Evolutionary conservation across 805 yeast genomes (phyloP), one percentile per base, ranked within the genome.

Genomic region (Wickerhamiella lipophila): DNA sequence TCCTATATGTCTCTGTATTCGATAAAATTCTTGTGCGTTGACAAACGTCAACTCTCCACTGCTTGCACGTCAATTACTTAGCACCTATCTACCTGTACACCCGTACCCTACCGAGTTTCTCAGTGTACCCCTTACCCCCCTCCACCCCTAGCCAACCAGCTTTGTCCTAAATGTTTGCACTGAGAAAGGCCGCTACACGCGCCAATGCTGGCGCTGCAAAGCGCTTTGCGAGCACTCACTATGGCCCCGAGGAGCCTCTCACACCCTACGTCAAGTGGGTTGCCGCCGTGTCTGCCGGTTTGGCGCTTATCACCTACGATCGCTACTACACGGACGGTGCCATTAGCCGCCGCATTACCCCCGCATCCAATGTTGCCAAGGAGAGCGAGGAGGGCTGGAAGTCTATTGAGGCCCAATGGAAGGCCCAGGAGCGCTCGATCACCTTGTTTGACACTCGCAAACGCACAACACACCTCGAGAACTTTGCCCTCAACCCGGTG

Each of bases 401-500:
- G 30, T 35, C 25, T 13, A 6, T 41, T 15, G 50, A 47, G 36
- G 36, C 38, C 39, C 44, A 29, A 21, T 32, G 46, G 49, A 26
- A 29, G 22, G 45, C 42, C 35, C 48, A 44, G 51, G 40, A 44
- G 29, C 38, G 41, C 45, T 39, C 51, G 22, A 43, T 51, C 47
- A 53, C 55, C 51, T 46, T 57, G 12, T 46, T 53, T 34, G 47
- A 38, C 48, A 53, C 59, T 38, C 47, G 50, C 11, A 34, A 46
- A 38, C 57, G 57, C 50, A 32, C 49, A 13, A 34, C 55, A 13
- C 36, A 42, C 19, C 29, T 30, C 16, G 53, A 52, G 43, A 56
- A 43, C 34, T 54, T 53, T 49, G 47, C 58, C 19, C 46, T 55
- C 25, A 52, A 53, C 42, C 66, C 66, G 4, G 64, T 63, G 39